A percentile compares a stretch with the other conserved stretches of the same genome.
phyloP scores from a whole-genome alignment of 2,329 filamentous ascomycete species.

The Colletotrichum sp. region DNA sequence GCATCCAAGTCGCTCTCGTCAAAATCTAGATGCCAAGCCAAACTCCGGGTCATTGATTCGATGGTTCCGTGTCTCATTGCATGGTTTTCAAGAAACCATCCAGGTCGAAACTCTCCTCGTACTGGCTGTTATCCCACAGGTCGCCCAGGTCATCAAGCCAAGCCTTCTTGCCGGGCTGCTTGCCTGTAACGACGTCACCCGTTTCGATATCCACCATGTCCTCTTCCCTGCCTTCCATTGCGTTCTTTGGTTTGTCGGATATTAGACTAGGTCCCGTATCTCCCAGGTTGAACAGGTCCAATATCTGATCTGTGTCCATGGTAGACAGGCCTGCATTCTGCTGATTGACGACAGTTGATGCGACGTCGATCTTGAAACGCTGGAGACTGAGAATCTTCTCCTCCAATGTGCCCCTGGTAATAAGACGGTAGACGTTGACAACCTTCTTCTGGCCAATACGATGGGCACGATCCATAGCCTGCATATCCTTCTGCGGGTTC shows the following conservation, averaged over 20 bases:
- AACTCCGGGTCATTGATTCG: constrained; percentile 5
- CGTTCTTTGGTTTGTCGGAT: constrained; percentile 63
- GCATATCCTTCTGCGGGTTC: constrained; percentile 98
- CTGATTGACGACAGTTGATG: constrained; percentile 97
- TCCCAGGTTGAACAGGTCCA: constrained; percentile 93
- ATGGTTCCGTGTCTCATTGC: constrained; percentile 53
- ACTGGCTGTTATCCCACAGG: constrained; percentile 96
- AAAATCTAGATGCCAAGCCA: constrained; percentile 13
- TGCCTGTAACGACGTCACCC: constrained; percentile 77
- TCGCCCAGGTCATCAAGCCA: constrained; percentile 96
- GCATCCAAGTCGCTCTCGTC: constrained; percentile 9
- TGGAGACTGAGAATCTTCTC: constrained; percentile 98
- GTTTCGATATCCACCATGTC: constrained; percentile 94
- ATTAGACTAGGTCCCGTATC: constrained; percentile 74
- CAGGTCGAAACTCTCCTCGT: constrained; percentile 97
- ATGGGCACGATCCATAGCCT: constrained; percentile 98
- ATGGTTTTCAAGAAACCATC: constrained; percentile 96
- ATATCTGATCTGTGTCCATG: constrained; percentile 98
- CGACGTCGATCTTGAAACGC: constrained; percentile 99
- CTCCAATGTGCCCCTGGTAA: constrained; percentile 93
- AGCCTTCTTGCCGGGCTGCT: constrained; percentile 95
- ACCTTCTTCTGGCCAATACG: constrained; percentile 99
- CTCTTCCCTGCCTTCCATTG: constrained; percentile 69
- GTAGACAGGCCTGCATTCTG: constrained; percentile 93
- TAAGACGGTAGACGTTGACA: constrained; percentile 96